Conservation (phyloP, 2,329 filamentous ascomycete species). For the Rachicladosporium sp. region DNA sequence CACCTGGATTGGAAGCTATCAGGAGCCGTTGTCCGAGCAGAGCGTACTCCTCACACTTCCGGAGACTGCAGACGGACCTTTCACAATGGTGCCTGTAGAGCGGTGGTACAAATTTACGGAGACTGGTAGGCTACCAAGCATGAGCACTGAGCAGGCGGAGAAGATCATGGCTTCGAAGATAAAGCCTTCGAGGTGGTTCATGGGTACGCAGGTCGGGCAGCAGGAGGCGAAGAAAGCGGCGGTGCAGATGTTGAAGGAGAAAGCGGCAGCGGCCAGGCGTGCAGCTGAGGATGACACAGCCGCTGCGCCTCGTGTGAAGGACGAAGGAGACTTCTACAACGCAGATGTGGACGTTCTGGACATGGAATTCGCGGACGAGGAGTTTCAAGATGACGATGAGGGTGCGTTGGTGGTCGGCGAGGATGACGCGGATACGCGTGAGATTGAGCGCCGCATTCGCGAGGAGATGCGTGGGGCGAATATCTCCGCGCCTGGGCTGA, state of each 20-base stretch:
- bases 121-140: constrained; percentile 47
- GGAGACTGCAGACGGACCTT: constrained; percentile 42
- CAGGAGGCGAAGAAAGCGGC: constrained; percentile 13
- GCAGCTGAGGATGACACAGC: constrained; percentile 27
- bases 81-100: constrained; percentile 81
- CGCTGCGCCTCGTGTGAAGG: constrained; percentile 16
- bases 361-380: constrained; percentile 55
- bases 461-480: constrained; percentile 78
- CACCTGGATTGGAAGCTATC: constrained; percentile 83
- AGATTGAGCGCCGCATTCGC: constrained; percentile 54
- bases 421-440: constrained; percentile 59
- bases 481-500: constrained; percentile 50
- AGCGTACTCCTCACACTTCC: constrained; percentile 64
- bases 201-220: constrained; percentile 45
- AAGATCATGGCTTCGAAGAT: constrained; percentile 68
- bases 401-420: constrained; percentile 66
- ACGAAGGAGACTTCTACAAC: constrained; percentile 33
- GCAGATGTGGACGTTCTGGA: constrained; percentile 54
- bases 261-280: constrained; percentile 42
- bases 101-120: constrained; percentile 87
- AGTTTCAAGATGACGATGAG: constrained; percentile 74
- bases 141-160: constrained; percentile 76
- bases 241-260: constrained; percentile 24
- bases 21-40: constrained; percentile 70
- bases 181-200: constrained; percentile 68